phyloP scores from a whole-genome alignment of 2,329 filamentous ascomycete genomes.

The Cercospora citrullina region DNA sequence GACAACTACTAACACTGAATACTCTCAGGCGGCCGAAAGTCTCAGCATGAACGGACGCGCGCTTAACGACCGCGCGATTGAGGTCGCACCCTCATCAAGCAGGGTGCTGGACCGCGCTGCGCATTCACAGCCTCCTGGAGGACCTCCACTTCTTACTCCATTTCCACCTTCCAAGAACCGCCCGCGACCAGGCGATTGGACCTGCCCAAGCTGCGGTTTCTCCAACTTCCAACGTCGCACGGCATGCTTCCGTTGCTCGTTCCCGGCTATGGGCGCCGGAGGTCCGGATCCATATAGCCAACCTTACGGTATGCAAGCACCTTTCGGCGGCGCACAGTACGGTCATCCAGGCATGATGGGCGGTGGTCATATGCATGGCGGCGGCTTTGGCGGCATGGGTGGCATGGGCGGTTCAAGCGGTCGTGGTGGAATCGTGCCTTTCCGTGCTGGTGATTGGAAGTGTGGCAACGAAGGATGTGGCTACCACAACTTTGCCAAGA shows the following conservation, averaged over 20 bases:
- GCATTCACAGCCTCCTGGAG: constrained; percentile 53
- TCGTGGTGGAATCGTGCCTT: constrained; percentile 73
- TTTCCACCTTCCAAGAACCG: constrained; percentile 99
- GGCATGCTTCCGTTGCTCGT: constrained; percentile 97
- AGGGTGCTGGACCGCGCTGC: constrained; percentile 92
- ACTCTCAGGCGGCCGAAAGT: constrained; percentile 80
- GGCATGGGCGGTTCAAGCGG: constrained; percentile 62
- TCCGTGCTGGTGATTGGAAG: constrained; percentile 98
- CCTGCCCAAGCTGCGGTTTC: constrained; percentile 96
- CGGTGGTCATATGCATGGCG: constrained; percentile 64
- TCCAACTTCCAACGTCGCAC: constrained; percentile 99
- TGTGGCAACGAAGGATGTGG: constrained; percentile 95
- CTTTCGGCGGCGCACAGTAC: constrained; percentile 44
- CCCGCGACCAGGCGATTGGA: constrained; percentile 96
- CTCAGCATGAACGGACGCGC: constrained; percentile 99
- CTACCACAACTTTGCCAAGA: constrained; percentile 99
- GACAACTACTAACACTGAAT: constrained; percentile 18
- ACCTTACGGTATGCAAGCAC: constrained; percentile 46
- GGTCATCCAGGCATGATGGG: constrained; percentile 78
- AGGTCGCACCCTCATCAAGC: constrained; percentile 96
- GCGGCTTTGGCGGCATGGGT: constrained; percentile 49
- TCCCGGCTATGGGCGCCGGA: constrained; percentile 80
- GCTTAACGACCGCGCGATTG: constrained; percentile 97
- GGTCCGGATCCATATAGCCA: constrained; percentile 62
- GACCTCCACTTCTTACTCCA: constrained; percentile 73